These are phyloP conservation scores for Quercus agrifolia DNA, from an alignment of 306 rosid genomes.

Conservation along the genomic window DNA sequence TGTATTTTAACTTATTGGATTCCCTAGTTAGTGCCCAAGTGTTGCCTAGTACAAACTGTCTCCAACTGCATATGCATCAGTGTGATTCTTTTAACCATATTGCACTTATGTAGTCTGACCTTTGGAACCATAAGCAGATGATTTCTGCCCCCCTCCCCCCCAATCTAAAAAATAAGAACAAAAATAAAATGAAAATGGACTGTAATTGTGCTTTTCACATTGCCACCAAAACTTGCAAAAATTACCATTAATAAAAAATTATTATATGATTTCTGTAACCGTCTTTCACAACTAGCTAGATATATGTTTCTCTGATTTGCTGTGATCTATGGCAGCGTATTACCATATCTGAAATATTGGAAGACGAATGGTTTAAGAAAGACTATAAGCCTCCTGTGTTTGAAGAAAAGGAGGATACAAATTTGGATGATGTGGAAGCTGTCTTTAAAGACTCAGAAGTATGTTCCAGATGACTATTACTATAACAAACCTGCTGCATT, in stretches of 20 bases:
- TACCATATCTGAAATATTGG: constrained; percentile 67
- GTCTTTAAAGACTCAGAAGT: constrained; percentile 94
- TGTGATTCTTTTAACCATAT: constrained; percentile 7
- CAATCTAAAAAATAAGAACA: too few relatives aligned
- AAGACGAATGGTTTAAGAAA: constrained; percentile 94
- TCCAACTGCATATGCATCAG: background rate
- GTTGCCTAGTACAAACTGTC: background rate
- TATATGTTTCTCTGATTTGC: constrained; percentile 18
- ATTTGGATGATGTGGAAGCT: constrained; percentile 94
- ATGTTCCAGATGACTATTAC: constrained; percentile 33
- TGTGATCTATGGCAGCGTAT: constrained; percentile 66
- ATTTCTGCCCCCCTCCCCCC: background rate
- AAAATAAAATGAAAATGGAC: background rate
- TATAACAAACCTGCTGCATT: constrained; percentile 5
- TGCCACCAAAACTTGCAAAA: background rate
- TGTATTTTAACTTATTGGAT: constrained; percentile 4
- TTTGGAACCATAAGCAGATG: background rate
- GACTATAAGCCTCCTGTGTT: constrained; percentile 76
- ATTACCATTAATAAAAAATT: background rate
- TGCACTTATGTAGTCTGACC: background rate
- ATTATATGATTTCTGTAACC: background rate
- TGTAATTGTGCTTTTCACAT: background rate
- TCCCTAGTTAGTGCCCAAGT: constrained; percentile 3
- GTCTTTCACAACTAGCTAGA: constrained; percentile 7
- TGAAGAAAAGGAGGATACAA: constrained; percentile 74